These are phyloP conservation scores for Colletotrichum lini DNA, from an alignment of 2,329 filamentous ascomycete species.

Conservation along the genomic window DNA sequence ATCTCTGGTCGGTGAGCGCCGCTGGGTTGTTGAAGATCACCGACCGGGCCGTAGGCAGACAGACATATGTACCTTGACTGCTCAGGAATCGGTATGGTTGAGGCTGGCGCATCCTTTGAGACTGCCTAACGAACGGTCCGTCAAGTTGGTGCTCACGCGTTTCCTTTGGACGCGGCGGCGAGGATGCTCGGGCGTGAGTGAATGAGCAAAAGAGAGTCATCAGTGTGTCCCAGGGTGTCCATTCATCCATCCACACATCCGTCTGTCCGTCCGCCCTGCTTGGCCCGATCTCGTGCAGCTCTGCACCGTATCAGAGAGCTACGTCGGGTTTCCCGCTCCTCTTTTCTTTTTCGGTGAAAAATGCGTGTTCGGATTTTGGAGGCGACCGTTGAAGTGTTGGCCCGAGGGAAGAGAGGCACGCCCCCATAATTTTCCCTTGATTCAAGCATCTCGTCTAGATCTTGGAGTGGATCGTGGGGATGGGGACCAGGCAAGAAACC, in stretches of 20 bases:
- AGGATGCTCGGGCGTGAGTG: slow-evolving; percentile 1
- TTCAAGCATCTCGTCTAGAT: slow-evolving; percentile 43
- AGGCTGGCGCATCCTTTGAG: slow-evolving; percentile 13
- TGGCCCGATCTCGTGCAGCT: slow-evolving; percentile 28
- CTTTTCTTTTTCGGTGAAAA: background rate
- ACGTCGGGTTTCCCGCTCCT: background rate
- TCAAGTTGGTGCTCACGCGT: slow-evolving; percentile 8
- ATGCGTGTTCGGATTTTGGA: slow-evolving; percentile 7
- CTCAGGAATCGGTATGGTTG: background rate
- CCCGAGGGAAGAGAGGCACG: slow-evolving; percentile 17
- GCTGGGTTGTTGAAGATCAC: slow-evolving; percentile 31
- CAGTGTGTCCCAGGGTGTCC: background rate
- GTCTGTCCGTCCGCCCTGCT: background rate
- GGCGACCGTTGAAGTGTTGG: slow-evolving; percentile 24
- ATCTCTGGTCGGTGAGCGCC: slow-evolving; percentile 37
- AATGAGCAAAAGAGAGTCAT: background rate
- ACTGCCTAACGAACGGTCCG: slow-evolving; percentile 6
- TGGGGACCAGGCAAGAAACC: background rate
- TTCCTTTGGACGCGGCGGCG: background rate
- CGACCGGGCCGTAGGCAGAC: slow-evolving; percentile 14
- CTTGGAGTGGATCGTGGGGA: slow-evolving; percentile 40
- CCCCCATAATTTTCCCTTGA: slow-evolving; percentile 38
- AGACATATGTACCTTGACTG: background rate
- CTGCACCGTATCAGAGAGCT: slow-evolving; percentile 5
- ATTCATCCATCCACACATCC: background rate